Conservation (phyloP, 2,329 filamentous ascomycete genomes). For the Colletotrichum shisoi region DNA sequence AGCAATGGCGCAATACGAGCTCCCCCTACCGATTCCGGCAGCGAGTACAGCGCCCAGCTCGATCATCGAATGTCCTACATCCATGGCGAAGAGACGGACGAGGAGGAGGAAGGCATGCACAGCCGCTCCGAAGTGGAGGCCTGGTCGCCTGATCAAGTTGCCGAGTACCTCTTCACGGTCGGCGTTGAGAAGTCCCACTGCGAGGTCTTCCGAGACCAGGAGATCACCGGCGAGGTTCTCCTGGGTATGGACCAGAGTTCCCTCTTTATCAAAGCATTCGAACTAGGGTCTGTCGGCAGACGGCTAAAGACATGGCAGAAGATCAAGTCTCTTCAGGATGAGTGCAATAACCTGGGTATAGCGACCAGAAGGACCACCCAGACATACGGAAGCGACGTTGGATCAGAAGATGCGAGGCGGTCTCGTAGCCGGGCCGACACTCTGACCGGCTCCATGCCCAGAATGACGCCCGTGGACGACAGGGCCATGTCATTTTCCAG, state of each 20-base stretch:
- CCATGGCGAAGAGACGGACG: slow-evolving; percentile 91
- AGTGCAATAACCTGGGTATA: slow-evolving; percentile 67
- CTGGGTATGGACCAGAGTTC: slow-evolving; percentile 95
- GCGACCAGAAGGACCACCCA: slow-evolving; percentile 62
- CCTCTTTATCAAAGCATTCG: slow-evolving; percentile 93
- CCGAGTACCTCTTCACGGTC: slow-evolving; percentile 84
- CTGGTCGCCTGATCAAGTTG: slow-evolving; percentile 84
- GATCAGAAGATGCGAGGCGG: slow-evolving; percentile 61
- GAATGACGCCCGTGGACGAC: slow-evolving; percentile 53
- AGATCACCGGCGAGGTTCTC: slow-evolving; percentile 92
- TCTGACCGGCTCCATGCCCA: slow-evolving; percentile 58
- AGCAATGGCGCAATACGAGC: slow-evolving; percentile 62
- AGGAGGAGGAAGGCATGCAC: slow-evolving; percentile 80
- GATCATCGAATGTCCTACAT: slow-evolving; percentile 87
- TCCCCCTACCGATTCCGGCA: slow-evolving; percentile 77
- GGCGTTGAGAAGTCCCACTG: slow-evolving; percentile 91
- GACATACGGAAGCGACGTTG: slow-evolving; percentile 66
- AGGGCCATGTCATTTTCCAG: slow-evolving; percentile 58
- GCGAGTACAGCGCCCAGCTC: slow-evolving; percentile 84
- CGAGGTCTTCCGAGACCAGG: slow-evolving; percentile 92
- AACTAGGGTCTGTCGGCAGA: slow-evolving; percentile 87
- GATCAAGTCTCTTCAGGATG: slow-evolving; percentile 89
- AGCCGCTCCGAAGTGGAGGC: slow-evolving; percentile 74
- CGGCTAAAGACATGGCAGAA: slow-evolving; percentile 96
- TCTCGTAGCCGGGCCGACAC: slow-evolving; percentile 66